phyloP scores from a whole-genome alignment of 768 basidiomycete genomes.

The Amanita subjunquillea region DNA sequence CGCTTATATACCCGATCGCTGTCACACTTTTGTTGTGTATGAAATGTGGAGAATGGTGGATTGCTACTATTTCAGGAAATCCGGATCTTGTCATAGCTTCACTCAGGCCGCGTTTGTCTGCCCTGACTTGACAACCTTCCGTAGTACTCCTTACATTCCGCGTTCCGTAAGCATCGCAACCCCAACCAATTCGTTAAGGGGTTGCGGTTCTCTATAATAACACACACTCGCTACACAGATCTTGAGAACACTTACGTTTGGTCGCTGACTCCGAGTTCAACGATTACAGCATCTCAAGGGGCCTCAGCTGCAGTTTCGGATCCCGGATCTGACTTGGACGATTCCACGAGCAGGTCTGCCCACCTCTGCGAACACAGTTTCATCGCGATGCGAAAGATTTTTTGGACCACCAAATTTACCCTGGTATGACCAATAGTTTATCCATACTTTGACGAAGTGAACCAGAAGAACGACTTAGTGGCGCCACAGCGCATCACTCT shows the following conservation, averaged over 20 bases:
- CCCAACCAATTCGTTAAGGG: neutral
- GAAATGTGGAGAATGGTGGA: too few species aligned
- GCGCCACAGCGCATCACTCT: too few species aligned
- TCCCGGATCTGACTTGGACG: neutral
- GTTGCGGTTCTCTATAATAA: neutral
- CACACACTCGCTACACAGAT: neutral
- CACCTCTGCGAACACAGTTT: neutral
- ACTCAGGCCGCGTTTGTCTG: neutral
- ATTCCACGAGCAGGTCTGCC: neutral
- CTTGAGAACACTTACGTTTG: neutral
- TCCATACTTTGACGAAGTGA: too few species aligned
- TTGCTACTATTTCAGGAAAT: too few species aligned
- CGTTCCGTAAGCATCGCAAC: neutral
- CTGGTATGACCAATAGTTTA: too few species aligned
- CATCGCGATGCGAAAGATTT: too few species aligned
- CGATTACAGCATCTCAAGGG: neutral
- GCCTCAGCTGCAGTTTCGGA: neutral
- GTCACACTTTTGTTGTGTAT: neutral
- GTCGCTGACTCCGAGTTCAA: neutral
- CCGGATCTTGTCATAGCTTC: neutral
- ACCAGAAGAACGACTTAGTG: too few species aligned
- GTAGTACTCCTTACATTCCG: neutral
- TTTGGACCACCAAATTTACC: too few species aligned
- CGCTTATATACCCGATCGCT: constrained; percentile 6
- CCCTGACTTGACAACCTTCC: neutral